Base-by-base conservation (phyloP, 306 rosid genomes). In the Ormosia semicastrata region DNA sequence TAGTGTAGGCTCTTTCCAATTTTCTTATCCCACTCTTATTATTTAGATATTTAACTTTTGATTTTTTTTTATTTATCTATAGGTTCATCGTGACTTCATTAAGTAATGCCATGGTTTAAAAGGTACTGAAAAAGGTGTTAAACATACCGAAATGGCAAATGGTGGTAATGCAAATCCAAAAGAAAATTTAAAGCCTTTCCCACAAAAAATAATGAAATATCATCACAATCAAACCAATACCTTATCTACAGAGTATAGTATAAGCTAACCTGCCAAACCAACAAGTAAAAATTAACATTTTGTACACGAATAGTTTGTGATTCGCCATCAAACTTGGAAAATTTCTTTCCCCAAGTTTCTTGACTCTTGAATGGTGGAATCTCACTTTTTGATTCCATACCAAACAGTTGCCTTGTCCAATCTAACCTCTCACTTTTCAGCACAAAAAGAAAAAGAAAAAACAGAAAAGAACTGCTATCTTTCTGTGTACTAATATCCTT, bases 251-350 rank as follows among this genome's bases (percentile, higher is more conserved):
- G 39, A 86, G 82, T 53, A 77, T 52, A 67, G 43, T 18, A 13
- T n/a, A n/a, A n/a, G n/a, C n/a, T n/a, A 73, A 63, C 43, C 81
- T 62, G 69, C 88, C 87, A 81, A 74, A 84, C 66, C 79, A 81
- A 84, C 69, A 40, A 52, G 17, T 81, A 56, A 77, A 81, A 84
- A 75, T 73, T 2, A 54, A 37, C 86, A 74, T 73, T 78, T 75
- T 84, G 84, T 77, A 74, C 85, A 84, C 63, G 9, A 71, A 56
- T 80, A 63, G 24, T 54, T 74, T 80, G 37, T 75, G 15, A 81
- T 78, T 82, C 58, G 43, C 77, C 76, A 59, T 4, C 15, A 60
- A 71, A 72, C 33, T n/a, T 33, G 52, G 13, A 62, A 6, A 46
- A 57, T 80, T 76, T 71, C 41, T 53, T 53, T 29, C 18, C 34